phyloP scores from a whole-genome alignment of 108 stramenopile genomes.

The Aurantiochytrium sp. region DNA sequence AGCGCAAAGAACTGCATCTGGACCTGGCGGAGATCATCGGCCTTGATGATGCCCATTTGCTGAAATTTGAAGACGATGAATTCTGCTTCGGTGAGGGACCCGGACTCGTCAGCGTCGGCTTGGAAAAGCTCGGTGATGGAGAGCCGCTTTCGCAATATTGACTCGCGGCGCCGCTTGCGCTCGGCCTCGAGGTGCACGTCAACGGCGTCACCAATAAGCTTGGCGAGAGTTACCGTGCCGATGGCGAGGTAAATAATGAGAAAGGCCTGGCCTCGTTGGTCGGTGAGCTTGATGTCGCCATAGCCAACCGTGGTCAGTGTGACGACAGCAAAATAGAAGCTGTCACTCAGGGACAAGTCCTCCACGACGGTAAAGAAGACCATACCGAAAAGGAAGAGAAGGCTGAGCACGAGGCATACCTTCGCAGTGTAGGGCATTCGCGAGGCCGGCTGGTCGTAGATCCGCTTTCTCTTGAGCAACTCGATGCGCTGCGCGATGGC shows the following conservation, averaged over 20 bases:
- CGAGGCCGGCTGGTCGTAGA: background rate
- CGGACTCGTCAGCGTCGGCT: background rate
- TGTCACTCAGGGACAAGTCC: conserved; percentile 1
- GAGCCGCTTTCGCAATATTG: background rate
- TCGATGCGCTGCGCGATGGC: background rate
- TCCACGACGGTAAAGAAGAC: background rate
- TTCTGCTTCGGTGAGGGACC: conserved; percentile 7
- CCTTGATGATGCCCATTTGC: background rate
- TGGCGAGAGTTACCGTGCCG: background rate
- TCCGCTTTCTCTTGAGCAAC: background rate
- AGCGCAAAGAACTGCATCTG: background rate
- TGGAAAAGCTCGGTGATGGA: background rate
- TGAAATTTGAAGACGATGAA: conserved; percentile 16
- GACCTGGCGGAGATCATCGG: background rate
- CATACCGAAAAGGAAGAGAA: background rate
- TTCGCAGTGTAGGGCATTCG: background rate
- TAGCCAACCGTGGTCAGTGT: conserved; percentile 71
- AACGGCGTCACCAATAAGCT: background rate
- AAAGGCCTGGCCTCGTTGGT: background rate
- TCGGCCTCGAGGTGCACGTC: background rate
- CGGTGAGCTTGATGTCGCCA: conserved; percentile 59
- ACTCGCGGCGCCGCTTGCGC: background rate
- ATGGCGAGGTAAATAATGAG: background rate
- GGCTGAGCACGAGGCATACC: background rate
- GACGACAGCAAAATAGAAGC: conserved; percentile 63